A percentile compares a stretch with the other conserved stretches of the same genome.
phyloP scores from a whole-genome alignment of 176 grass and related monocot species.

The Carex myosuroides region DNA sequence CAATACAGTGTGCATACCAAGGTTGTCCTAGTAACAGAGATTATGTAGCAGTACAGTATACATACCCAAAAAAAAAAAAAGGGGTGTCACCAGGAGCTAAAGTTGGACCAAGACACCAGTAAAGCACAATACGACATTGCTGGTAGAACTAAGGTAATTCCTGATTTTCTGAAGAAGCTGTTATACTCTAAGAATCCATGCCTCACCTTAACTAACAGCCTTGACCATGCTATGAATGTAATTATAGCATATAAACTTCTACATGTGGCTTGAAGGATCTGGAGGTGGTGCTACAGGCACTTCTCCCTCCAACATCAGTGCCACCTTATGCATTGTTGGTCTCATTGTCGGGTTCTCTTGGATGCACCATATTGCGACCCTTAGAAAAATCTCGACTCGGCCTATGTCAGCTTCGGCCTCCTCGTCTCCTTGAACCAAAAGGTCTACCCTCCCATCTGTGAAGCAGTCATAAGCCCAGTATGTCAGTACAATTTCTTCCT shows the following conservation, averaged over 20 bases:
- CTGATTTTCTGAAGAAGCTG: too few relatives aligned
- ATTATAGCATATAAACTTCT: too few relatives aligned
- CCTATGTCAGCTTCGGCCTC: constrained; percentile 29
- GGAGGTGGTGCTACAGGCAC: constrained; percentile 22
- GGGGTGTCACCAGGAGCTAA: neutral
- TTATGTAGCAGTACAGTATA: neutral
- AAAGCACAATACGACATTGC: neutral
- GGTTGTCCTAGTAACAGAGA: too few relatives aligned
- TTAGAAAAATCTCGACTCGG: constrained; percentile 16
- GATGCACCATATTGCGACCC: constrained; percentile 21
- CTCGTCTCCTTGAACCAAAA: constrained; percentile 20
- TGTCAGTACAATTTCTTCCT: constrained; percentile 12
- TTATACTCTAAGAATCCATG: neutral
- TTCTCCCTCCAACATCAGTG: constrained; percentile 35
- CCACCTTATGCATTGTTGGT: constrained; percentile 27
- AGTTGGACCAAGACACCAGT: neutral
- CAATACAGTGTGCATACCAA: neutral
- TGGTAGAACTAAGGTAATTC: neutral
- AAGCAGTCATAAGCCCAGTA: constrained; percentile 38
- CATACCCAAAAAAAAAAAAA: neutral
- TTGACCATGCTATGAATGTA: too few relatives aligned
- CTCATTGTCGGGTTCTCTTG: constrained; percentile 31
- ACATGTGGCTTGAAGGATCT: constrained; percentile 24
- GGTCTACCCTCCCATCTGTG: constrained; percentile 1
- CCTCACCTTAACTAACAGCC: too few relatives aligned